A percentile compares a stretch with the other conserved stretches of the same genome.
phyloP scores from a whole-genome alignment of 2,329 filamentous ascomycete genomes.

The Thermomyces lanuginosus region DNA sequence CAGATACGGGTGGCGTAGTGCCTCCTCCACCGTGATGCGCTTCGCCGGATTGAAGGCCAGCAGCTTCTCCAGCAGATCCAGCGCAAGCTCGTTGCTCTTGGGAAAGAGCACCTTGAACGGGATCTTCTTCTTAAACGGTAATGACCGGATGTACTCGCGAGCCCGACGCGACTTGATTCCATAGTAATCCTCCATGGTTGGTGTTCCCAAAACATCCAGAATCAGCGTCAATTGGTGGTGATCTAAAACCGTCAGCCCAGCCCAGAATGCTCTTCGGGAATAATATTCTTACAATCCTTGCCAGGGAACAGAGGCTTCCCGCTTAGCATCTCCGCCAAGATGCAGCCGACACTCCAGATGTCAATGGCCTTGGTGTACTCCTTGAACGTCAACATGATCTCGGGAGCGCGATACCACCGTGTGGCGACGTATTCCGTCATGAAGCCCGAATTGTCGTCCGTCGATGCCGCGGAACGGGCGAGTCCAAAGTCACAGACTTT shows the following conservation, averaged over 20 bases:
- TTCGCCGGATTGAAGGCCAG: constrained; percentile 97
- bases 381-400: constrained; percentile 99
- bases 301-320: constrained; percentile 96
- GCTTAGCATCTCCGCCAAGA: constrained; percentile 95
- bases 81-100: constrained; percentile 92
- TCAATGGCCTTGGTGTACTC: constrained; percentile 99
- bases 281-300: constrained; percentile 67
- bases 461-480: constrained; percentile 84
- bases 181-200: constrained; percentile 99
- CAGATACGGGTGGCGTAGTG: constrained; percentile 90
- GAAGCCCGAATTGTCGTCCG: constrained; percentile 99
- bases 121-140: constrained; percentile 99
- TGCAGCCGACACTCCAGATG: constrained; percentile 97
- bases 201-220: constrained; percentile 88
- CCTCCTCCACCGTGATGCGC: constrained; percentile 95
- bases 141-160: constrained; percentile 90
- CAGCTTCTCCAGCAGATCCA: constrained; percentile 88
- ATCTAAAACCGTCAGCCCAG: constrained; percentile 37
- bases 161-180: constrained; percentile 97
- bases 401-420: constrained; percentile 94
- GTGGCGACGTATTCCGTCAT: constrained; percentile 99
- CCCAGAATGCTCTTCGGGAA: too few species aligned
- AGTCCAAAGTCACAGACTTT: constrained; percentile 99
- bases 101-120: constrained; percentile 94
- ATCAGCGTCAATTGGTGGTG: constrained; percentile 97